phyloP scores from a whole-genome alignment of 75 land plant species.

The Pinus taeda region DNA sequence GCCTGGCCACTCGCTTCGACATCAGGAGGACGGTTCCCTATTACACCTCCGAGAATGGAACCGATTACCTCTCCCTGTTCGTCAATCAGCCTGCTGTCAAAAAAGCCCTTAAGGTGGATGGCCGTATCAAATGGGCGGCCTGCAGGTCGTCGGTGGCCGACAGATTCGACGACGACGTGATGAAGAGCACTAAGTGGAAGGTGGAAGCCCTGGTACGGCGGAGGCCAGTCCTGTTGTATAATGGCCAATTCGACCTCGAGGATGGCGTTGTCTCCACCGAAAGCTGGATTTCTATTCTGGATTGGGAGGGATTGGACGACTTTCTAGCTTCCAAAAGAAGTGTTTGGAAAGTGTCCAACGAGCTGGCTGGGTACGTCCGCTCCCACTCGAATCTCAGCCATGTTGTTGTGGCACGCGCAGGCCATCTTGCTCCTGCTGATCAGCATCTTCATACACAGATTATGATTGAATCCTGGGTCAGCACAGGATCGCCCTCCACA shows the following conservation, averaged over 20 bases:
- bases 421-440: slow-evolving; percentile 75
- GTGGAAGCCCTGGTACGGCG: slow-evolving; percentile 55
- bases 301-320: slow-evolving; percentile 48
- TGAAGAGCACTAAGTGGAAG: slow-evolving; percentile 77
- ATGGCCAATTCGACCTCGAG: slow-evolving; percentile 64
- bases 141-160: slow-evolving; percentile 38
- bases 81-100: slow-evolving; percentile 44
- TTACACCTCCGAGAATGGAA: not conserved
- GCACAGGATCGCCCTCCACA: too few species aligned
- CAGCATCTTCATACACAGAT: slow-evolving; percentile 47
- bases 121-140: slow-evolving; percentile 15
- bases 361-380: slow-evolving; percentile 68
- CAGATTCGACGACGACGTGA: slow-evolving; percentile 56
- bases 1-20: slow-evolving; percentile 66
- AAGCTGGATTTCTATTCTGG: slow-evolving; percentile 65
- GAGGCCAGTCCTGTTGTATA: slow-evolving; percentile 63
- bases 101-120: slow-evolving; percentile 37
- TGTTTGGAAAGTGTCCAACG: slow-evolving; percentile 58
- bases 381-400: slow-evolving; percentile 43
- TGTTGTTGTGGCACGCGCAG: slow-evolving; percentile 63
- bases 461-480: slow-evolving; percentile 80
- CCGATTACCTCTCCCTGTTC: slow-evolving; percentile 26
- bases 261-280: slow-evolving; percentile 67
- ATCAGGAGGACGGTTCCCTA: slow-evolving; percentile 36
- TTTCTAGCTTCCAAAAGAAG: slow-evolving; percentile 52